A percentile compares a stretch with the other conserved stretches of the same genome.
phyloP scores from a whole-genome alignment of 176 grass and related monocot species.

The Tuctoria greenei region DNA sequence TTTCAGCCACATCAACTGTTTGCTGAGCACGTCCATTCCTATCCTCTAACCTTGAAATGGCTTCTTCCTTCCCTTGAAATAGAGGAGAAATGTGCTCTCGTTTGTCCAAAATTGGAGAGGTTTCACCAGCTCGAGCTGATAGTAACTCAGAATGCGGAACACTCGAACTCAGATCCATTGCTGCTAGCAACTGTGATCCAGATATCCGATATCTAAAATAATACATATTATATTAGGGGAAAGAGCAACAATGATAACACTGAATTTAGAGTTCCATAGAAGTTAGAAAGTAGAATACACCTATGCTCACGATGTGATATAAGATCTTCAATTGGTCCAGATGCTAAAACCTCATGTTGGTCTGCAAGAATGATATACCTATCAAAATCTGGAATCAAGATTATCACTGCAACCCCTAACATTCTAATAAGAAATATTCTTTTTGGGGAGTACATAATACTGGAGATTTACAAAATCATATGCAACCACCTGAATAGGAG shows the following conservation, averaged over 20 bases:
- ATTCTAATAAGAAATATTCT: not conserved
- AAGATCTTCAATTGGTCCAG: slow-evolving; percentile 97
- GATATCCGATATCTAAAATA: slow-evolving; percentile 95
- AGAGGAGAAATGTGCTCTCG: slow-evolving; percentile 50
- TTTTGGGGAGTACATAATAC: slow-evolving; percentile 4
- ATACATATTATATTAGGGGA: slow-evolving; percentile 25
- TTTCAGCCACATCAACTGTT: slow-evolving; percentile 91
- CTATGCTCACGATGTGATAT: slow-evolving; percentile 99
- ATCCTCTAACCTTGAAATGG: slow-evolving; percentile 71
- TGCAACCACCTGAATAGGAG: not conserved
- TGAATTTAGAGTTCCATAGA: slow-evolving; percentile 6
- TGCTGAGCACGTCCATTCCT: slow-evolving; percentile 67
- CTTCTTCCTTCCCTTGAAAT: slow-evolving; percentile 68
- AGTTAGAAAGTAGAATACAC: slow-evolving; percentile 35
- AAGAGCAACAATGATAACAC: not conserved
- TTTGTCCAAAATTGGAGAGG: slow-evolving; percentile 46
- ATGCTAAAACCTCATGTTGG: slow-evolving; percentile 97
- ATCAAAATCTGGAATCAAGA: slow-evolving; percentile 30
- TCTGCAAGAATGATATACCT: slow-evolving; percentile 45
- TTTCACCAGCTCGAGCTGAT: slow-evolving; percentile 59
- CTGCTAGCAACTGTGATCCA: slow-evolving; percentile 83
- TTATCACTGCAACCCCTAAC: not conserved
- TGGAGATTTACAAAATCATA: slow-evolving; percentile 23
- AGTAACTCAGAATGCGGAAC: slow-evolving; percentile 69
- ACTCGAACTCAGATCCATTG: slow-evolving; percentile 81